Evolutionary conservation across 78 protist species (phyloP).

Genomic region (Dictyostelium brefeldianum): DNA sequence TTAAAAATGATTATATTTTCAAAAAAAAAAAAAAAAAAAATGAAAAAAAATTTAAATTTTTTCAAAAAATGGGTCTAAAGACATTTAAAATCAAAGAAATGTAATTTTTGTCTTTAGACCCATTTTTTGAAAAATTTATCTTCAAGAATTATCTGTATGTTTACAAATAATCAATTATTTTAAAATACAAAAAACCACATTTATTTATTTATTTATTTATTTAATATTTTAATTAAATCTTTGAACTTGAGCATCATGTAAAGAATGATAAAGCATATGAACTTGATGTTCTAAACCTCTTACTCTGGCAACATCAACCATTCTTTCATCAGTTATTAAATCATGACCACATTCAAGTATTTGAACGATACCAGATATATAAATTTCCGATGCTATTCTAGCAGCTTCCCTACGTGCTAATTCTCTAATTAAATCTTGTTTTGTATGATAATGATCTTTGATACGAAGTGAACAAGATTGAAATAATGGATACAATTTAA

Average conservation of each 20-base stretch:
- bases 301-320: slow-evolving; percentile 81
- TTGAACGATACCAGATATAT: slow-evolving; percentile 66
- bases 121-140: too few species aligned
- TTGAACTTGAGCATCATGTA: slow-evolving; percentile 52
- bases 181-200: not conserved
- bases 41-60: not conserved
- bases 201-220: not conserved
- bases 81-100: too few species aligned
- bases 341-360: slow-evolving; percentile 73
- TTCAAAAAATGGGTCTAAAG: too few species aligned
- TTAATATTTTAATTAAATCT: not conserved
- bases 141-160: too few species aligned
- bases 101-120: too few species aligned
- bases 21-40: not conserved
- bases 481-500: slow-evolving; percentile 71
- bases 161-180: too few species aligned
- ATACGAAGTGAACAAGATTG: slow-evolving; percentile 58
- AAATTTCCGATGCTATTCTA: slow-evolving; percentile 67
- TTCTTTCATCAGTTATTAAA: slow-evolving; percentile 69
- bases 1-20: not conserved
- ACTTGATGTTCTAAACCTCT: slow-evolving; percentile 78
- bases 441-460: slow-evolving; percentile 44
- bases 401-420: slow-evolving; percentile 68
- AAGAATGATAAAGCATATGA: slow-evolving; percentile 75
- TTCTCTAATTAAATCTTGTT: slow-evolving; percentile 66